A percentile compares a stretch with the other conserved stretches of the same genome.
Evolutionary conservation across 305 asterid species (phyloP).

Genomic region (Fraxinus dipetala): DNA sequence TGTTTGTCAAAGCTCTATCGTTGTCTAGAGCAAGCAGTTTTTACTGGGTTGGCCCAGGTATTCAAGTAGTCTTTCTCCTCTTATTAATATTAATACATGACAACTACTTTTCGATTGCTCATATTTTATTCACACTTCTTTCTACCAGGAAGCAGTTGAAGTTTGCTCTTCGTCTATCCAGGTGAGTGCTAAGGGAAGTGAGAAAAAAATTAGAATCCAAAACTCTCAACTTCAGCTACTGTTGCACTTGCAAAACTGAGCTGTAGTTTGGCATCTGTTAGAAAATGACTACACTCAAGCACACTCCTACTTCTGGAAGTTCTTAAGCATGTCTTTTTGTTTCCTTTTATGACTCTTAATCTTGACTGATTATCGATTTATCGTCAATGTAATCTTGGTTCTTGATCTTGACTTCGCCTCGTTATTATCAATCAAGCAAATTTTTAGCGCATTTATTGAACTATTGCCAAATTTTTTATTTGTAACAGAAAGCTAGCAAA

Average conservation of each 20-base stretch:
- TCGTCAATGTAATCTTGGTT: neutral
- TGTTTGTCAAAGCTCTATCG: slow-evolving; percentile 34
- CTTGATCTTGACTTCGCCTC: slow-evolving; percentile 5
- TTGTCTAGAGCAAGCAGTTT: slow-evolving; percentile 57
- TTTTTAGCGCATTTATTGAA: slow-evolving; percentile 20
- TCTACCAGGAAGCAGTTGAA: slow-evolving; percentile 86
- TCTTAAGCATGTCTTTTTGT: slow-evolving; percentile 17
- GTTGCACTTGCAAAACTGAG: slow-evolving; percentile 6
- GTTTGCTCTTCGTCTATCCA: slow-evolving; percentile 85
- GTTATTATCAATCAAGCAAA: slow-evolving; percentile 14
- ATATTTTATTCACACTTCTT: slow-evolving; percentile 15
- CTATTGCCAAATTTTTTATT: slow-evolving; percentile 27
- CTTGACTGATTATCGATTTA: neutral
- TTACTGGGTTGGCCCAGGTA: slow-evolving; percentile 98
- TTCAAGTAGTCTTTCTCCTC: slow-evolving; percentile 22
- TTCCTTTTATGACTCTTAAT: slow-evolving; percentile 7
- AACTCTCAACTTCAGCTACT: slow-evolving; percentile 11
- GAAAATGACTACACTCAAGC: neutral
- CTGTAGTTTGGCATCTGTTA: neutral
- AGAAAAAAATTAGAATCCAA: neutral
- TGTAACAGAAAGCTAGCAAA: slow-evolving; percentile 88
- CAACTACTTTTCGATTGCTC: slow-evolving; percentile 17
- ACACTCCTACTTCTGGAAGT: slow-evolving; percentile 9
- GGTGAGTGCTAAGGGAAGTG: slow-evolving; percentile 40
- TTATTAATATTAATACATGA: neutral